These are phyloP conservation scores for Barnettozyma pratensis DNA, from an alignment of 805 yeast genomes.

Conservation along the genomic window DNA sequence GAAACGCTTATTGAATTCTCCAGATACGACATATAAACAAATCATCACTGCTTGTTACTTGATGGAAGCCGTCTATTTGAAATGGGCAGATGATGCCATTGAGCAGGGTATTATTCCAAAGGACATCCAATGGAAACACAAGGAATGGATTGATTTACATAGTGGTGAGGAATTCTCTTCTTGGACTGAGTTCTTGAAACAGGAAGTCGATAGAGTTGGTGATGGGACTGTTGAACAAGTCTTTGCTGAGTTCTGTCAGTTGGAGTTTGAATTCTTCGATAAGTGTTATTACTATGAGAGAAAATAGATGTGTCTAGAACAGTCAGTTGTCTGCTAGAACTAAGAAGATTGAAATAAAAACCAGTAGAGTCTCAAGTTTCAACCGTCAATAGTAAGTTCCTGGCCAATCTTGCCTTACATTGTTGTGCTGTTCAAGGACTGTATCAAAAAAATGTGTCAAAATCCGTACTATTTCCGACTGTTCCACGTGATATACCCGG, in stretches of 20 bases:
- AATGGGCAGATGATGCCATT: conserved; percentile 43
- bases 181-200: conserved; percentile 43
- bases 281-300: conserved; percentile 33
- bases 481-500: background rate
- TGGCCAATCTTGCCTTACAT: too few species aligned
- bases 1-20: conserved; percentile 25
- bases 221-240: conserved; percentile 26
- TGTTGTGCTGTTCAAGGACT: too few species aligned
- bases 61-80: conserved; percentile 46
- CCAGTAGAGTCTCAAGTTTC: background rate
- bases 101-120: conserved; percentile 22
- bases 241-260: conserved; percentile 32
- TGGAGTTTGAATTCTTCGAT: conserved; percentile 43
- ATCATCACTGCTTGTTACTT: conserved; percentile 39
- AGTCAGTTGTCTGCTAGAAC: too few species aligned
- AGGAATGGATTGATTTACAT: conserved; percentile 49
- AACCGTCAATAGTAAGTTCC: too few species aligned
- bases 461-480: background rate
- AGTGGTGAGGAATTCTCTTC: conserved; percentile 41
- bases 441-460: background rate
- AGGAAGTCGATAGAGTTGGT: conserved; percentile 36
- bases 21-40: conserved; percentile 32
- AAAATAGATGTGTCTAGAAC: background rate
- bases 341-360: background rate
- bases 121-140: conserved; percentile 38